phyloP scores from a whole-genome alignment of 768 basidiomycete species.

The Nidula microcarpa region DNA sequence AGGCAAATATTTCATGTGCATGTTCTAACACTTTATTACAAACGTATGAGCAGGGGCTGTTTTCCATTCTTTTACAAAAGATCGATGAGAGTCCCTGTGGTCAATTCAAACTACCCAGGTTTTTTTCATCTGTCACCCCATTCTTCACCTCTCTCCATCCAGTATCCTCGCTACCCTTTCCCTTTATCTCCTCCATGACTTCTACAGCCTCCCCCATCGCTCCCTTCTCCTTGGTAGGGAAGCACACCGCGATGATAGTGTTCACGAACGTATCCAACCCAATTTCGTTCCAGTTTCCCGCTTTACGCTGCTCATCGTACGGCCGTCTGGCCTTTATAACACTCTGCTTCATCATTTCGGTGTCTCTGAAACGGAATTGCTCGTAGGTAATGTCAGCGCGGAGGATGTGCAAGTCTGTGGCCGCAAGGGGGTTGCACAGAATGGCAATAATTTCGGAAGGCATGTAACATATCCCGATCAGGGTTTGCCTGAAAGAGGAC shows the following conservation, averaged over 20 bases:
- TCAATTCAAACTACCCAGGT: too few relatives aligned
- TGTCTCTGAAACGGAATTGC: constrained; percentile 38
- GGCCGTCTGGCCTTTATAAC: constrained; percentile 11
- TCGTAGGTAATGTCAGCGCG: constrained; percentile 37
- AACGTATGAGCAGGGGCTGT: too few relatives aligned
- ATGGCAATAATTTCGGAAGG: constrained; percentile 23
- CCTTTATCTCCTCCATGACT: background rate
- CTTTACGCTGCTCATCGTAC: constrained; percentile 11
- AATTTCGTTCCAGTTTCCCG: constrained; percentile 10
- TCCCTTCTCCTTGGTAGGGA: background rate
- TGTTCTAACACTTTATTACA: too few relatives aligned
- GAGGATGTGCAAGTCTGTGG: constrained; percentile 29
- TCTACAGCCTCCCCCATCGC: background rate
- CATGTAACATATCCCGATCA: constrained; percentile 17
- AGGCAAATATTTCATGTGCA: too few relatives aligned
- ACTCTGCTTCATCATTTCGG: constrained; percentile 32
- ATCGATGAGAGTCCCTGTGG: too few relatives aligned
- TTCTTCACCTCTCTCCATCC: too few relatives aligned
- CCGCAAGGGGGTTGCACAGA: constrained; percentile 23
- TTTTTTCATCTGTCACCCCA: too few relatives aligned
- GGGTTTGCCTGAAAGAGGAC: constrained; percentile 2
- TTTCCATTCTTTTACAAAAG: too few relatives aligned
- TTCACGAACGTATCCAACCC: constrained; percentile 13
- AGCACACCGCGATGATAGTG: background rate
- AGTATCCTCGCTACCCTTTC: too few relatives aligned